Conservation (phyloP, 2,329 filamentous ascomycete species). For the Fusarium dlaminii region DNA sequence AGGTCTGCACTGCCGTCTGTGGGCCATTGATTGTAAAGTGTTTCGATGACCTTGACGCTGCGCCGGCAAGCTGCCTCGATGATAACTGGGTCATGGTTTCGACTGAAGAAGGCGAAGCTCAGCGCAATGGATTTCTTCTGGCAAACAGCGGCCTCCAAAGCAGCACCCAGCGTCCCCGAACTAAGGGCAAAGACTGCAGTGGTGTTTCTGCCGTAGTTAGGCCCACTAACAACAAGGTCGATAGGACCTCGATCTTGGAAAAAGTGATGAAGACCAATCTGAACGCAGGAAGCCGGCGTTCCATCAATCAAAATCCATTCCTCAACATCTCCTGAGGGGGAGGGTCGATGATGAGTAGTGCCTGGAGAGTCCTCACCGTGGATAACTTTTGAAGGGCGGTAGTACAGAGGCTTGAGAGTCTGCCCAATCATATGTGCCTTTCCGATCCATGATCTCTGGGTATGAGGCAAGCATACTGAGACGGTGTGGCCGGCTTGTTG, state of each 20-base stretch:
- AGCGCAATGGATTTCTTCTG: slow-evolving; percentile 79
- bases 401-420: slow-evolving; percentile 85
- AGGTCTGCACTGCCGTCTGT: slow-evolving; percentile 74
- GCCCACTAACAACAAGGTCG: slow-evolving; percentile 81
- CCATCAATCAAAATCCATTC: slow-evolving; percentile 87
- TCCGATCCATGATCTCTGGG: slow-evolving; percentile 96
- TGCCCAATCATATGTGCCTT: slow-evolving; percentile 97
- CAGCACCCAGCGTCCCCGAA: slow-evolving; percentile 80
- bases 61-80: slow-evolving; percentile 81
- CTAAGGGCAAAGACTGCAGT: slow-evolving; percentile 82
- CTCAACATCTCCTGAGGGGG: slow-evolving; percentile 67
- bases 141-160: slow-evolving; percentile 80
- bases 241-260: slow-evolving; percentile 76
- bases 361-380: slow-evolving; percentile 64
- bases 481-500: slow-evolving; percentile 83
- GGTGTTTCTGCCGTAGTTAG: slow-evolving; percentile 85
- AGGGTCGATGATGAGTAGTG: slow-evolving; percentile 66
- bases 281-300: slow-evolving; percentile 82
- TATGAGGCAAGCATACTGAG: slow-evolving; percentile 89
- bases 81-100: slow-evolving; percentile 83
- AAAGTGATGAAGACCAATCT: slow-evolving; percentile 84
- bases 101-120: slow-evolving; percentile 88
- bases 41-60: slow-evolving; percentile 80
- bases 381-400: slow-evolving; percentile 65
- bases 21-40: slow-evolving; percentile 79